These are phyloP conservation scores for Hydnomerulius pinastri DNA, from an alignment of 768 basidiomycete genomes.

Conservation along the genomic window DNA sequence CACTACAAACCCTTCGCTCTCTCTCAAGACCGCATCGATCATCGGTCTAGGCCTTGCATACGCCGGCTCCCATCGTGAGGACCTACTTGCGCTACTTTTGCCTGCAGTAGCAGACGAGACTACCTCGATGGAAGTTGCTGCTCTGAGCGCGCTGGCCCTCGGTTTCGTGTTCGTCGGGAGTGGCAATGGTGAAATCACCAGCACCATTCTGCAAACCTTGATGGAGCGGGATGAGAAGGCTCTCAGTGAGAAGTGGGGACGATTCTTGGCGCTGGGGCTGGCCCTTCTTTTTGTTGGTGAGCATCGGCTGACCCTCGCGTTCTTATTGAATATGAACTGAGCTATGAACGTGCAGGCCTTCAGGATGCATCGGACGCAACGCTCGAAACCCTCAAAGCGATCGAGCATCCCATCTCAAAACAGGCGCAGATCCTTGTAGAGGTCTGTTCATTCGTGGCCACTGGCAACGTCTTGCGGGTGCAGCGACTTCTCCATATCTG, in stretches of 20 bases:
- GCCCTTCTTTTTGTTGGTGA: slow-evolving; percentile 89
- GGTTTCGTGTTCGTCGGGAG: slow-evolving; percentile 97
- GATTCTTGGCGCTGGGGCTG: slow-evolving; percentile 87
- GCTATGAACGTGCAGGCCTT: slow-evolving; percentile 53
- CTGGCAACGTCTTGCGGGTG: slow-evolving; percentile 91
- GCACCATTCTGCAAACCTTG: slow-evolving; percentile 85
- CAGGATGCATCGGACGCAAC: slow-evolving; percentile 95
- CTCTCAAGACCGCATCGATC: slow-evolving; percentile 85
- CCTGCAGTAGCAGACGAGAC: slow-evolving; percentile 82
- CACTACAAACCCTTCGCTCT: slow-evolving; percentile 81
- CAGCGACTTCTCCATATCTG: slow-evolving; percentile 93
- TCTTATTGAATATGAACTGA: slow-evolving; percentile 9
- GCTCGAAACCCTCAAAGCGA: slow-evolving; percentile 88
- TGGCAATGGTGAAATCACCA: slow-evolving; percentile 89
- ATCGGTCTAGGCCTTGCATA: slow-evolving; percentile 94
- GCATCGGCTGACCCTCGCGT: slow-evolving; percentile 17
- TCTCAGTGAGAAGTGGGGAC: slow-evolving; percentile 91
- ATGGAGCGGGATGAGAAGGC: slow-evolving; percentile 81
- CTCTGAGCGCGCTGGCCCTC: slow-evolving; percentile 82
- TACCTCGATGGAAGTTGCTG: slow-evolving; percentile 85
- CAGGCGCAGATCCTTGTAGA: slow-evolving; percentile 92
- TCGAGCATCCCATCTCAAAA: slow-evolving; percentile 89
- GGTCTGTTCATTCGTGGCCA: slow-evolving; percentile 92
- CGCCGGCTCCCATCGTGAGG: slow-evolving; percentile 89
- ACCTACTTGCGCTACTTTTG: slow-evolving; percentile 74